Conservation (phyloP, 805 yeast species). For the Lipomyces starkeyi region DNA sequence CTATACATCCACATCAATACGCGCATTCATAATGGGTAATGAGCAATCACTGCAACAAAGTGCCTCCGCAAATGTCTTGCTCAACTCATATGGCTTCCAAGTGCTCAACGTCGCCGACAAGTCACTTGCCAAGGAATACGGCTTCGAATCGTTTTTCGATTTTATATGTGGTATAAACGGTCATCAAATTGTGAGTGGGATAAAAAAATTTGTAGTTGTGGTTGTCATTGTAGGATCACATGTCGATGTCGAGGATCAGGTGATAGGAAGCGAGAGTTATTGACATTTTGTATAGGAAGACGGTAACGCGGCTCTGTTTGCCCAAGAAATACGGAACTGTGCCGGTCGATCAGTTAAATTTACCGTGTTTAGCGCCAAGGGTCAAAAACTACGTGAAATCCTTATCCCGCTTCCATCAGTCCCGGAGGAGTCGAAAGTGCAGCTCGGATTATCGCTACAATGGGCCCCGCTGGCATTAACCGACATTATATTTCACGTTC, state of each 20-base stretch:
- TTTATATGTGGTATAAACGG: conserved; percentile 82
- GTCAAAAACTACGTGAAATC: conserved; percentile 49
- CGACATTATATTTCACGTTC: conserved; percentile 85
- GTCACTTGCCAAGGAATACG: conserved; percentile 57
- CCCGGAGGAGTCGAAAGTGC: neutral
- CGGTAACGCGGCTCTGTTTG: conserved; percentile 26
- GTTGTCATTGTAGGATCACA: neutral
- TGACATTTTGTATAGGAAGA: conserved; percentile 22
- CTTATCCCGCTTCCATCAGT: conserved; percentile 43
- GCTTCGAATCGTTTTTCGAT: conserved; percentile 86
- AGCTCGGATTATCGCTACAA: conserved; percentile 62
- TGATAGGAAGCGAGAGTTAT: neutral
- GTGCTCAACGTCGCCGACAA: conserved; percentile 56
- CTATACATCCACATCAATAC: neutral
- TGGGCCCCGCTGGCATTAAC: conserved; percentile 78
- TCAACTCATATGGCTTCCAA: conserved; percentile 57
- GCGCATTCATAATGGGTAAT: conserved; percentile 30
- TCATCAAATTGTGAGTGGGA: conserved; percentile 53
- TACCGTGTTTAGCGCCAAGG: conserved; percentile 39
- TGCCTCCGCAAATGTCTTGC: conserved; percentile 13
- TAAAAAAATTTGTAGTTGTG: neutral
- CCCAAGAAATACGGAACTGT: conserved; percentile 31
- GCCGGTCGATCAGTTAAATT: conserved; percentile 35
- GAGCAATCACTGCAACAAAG: conserved; percentile 30
- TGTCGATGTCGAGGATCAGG: neutral